Percentiles rank a stretch among this genome's conserved stretches.
These are phyloP conservation scores for Lipomyces yamadae DNA, from an alignment of 805 yeast genomes.

Conservation along the genomic window DNA sequence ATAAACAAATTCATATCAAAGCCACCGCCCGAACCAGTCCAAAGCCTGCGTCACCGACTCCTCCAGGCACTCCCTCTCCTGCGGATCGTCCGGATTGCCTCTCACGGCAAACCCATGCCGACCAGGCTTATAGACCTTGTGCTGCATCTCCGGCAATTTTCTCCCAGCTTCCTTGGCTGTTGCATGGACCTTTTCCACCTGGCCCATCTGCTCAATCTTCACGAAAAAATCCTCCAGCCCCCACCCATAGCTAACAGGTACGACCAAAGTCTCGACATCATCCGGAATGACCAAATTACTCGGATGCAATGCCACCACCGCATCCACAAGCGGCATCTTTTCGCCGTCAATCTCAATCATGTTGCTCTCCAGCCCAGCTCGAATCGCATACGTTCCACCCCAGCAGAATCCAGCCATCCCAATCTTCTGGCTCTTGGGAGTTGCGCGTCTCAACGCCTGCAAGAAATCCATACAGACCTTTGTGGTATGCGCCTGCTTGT, in stretches of 20 bases:
- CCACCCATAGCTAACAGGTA: slow-evolving; percentile 10
- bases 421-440: slow-evolving; percentile 10
- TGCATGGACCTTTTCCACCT: slow-evolving; percentile 8
- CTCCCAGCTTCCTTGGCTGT: slow-evolving; percentile 8
- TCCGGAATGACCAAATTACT: slow-evolving; percentile 6
- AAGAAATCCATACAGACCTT: slow-evolving; percentile 12
- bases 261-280: slow-evolving; percentile 10
- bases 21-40: slow-evolving; percentile 11
- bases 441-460: slow-evolving; percentile 13
- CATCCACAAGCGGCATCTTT: slow-evolving; percentile 11
- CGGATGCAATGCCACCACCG: slow-evolving; percentile 10
- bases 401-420: slow-evolving; percentile 33
- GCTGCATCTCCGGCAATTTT: slow-evolving; percentile 10
- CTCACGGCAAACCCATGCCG: slow-evolving; percentile 12
- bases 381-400: slow-evolving; percentile 34
- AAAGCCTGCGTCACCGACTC: slow-evolving; percentile 11
- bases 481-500: slow-evolving; percentile 6
- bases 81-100: slow-evolving; percentile 13
- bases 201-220: slow-evolving; percentile 9
- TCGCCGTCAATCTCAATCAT: slow-evolving; percentile 5
- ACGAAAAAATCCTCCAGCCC: not conserved
- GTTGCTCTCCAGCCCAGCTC: slow-evolving; percentile 6
- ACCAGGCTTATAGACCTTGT: slow-evolving; percentile 9
- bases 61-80: slow-evolving; percentile 10
- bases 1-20: not conserved